Evolutionary conservation across 768 basidiomycete genomes (phyloP).

Genomic region (Boletus vinaceobasis): DNA sequence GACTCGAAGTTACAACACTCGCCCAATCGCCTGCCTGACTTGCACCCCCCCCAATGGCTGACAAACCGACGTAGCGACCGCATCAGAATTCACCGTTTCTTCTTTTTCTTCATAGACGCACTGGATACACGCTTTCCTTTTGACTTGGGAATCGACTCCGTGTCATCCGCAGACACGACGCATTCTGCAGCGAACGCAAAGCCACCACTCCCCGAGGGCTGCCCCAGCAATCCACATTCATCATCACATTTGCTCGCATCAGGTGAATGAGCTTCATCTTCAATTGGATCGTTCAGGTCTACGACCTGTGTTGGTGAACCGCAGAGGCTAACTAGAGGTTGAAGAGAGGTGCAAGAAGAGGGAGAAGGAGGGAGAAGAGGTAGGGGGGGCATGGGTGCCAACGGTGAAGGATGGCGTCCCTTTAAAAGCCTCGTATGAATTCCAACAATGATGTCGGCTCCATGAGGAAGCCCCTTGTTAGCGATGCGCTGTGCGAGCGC

Average conservation of each 20-base stretch:
- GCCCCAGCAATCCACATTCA: too few species aligned
- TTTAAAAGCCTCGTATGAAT: constrained; percentile 18
- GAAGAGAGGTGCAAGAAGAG: not conserved
- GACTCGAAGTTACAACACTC: too few species aligned
- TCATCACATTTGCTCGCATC: too few species aligned
- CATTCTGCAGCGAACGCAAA: not conserved
- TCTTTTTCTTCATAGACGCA: not conserved
- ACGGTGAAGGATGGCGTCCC: not conserved
- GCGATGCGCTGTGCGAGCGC: constrained; percentile 15
- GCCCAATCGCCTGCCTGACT: not conserved
- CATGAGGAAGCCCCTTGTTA: constrained; percentile 17
- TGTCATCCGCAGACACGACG: not conserved
- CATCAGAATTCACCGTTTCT: not conserved
- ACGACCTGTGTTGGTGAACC: too few species aligned
- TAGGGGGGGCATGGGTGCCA: not conserved
- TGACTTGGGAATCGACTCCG: not conserved
- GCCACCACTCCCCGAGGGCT: too few species aligned
- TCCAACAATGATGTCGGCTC: constrained; percentile 21
- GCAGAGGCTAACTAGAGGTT: too few species aligned
- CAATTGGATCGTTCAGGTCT: too few species aligned
- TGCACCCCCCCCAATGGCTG: not conserved
- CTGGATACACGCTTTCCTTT: not conserved
- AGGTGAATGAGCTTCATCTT: not conserved
- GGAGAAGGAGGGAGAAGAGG: not conserved
- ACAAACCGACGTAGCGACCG: not conserved